Conservation (phyloP, 73 alveolate genomes). For the Tetrahymena thermophila region DNA sequence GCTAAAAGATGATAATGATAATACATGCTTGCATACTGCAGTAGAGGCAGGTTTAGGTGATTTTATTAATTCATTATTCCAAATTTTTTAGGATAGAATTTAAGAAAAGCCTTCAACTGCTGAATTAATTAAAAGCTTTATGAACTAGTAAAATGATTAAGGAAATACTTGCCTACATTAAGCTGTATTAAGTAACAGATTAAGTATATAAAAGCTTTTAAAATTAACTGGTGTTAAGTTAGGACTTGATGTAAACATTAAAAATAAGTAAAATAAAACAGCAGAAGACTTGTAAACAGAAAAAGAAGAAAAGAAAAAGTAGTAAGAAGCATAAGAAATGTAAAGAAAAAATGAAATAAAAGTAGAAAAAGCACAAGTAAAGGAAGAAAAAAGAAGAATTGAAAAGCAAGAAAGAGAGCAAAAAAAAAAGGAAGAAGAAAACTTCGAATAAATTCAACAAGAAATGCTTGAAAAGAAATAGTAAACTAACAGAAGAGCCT, state of each 20-base stretch:
- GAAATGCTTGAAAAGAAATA: background rate
- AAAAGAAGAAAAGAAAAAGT: background rate
- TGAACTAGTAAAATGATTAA: background rate
- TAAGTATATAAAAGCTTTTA: background rate
- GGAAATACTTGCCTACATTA: background rate
- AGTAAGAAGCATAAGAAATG: background rate
- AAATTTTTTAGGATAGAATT: background rate
- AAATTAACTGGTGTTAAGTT: background rate
- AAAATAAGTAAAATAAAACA: background rate
- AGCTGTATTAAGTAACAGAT: background rate
- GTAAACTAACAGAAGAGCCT: background rate
- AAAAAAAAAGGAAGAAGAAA: background rate
- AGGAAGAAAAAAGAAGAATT: background rate
- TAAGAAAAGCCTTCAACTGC: background rate
- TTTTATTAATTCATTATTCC: background rate
- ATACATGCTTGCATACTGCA: background rate
- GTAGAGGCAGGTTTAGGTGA: background rate
- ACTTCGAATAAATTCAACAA: background rate
- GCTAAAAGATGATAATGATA: background rate
- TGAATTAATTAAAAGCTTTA: background rate
- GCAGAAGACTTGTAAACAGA: background rate
- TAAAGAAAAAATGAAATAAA: background rate
- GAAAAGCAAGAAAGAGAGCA: background rate
- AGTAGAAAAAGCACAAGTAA: background rate
- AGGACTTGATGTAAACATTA: background rate